Evolutionary conservation across 768 basidiomycete genomes (phyloP).

Genomic region (Mycena haematopus): DNA sequence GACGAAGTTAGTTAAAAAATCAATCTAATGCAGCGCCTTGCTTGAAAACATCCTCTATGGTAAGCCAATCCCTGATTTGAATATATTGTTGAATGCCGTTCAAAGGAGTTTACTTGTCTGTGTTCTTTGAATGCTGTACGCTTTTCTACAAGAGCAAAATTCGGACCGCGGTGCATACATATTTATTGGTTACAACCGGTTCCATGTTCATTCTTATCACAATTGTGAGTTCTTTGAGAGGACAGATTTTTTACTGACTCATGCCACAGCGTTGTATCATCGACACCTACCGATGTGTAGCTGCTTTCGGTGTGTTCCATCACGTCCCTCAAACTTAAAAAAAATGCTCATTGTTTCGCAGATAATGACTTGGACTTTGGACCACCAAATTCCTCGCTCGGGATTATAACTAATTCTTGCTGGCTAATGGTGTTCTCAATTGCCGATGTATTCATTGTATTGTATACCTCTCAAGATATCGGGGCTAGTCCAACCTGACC

Average conservation of each 20-base stretch:
- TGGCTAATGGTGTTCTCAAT: neutral
- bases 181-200: neutral
- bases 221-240: neutral
- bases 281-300: neutral
- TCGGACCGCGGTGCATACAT: neutral
- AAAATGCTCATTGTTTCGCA: neutral
- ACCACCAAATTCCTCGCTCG: neutral
- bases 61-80: neutral
- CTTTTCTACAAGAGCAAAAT: neutral
- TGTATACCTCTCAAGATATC: neutral
- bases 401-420: neutral
- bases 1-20: neutral
- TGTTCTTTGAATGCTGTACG: neutral
- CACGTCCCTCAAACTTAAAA: neutral
- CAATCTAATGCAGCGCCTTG: neutral
- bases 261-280: constrained; percentile 5
- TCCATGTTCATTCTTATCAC: neutral
- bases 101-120: neutral
- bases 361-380: constrained; percentile 4
- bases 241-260: neutral
- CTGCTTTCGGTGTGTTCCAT: neutral
- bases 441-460: constrained; percentile 11
- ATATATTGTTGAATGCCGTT: neutral
- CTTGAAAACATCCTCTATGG: neutral
- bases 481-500: neutral